Conservation (phyloP, 257 asterid species). For the Gynochthodes officinalis region DNA sequence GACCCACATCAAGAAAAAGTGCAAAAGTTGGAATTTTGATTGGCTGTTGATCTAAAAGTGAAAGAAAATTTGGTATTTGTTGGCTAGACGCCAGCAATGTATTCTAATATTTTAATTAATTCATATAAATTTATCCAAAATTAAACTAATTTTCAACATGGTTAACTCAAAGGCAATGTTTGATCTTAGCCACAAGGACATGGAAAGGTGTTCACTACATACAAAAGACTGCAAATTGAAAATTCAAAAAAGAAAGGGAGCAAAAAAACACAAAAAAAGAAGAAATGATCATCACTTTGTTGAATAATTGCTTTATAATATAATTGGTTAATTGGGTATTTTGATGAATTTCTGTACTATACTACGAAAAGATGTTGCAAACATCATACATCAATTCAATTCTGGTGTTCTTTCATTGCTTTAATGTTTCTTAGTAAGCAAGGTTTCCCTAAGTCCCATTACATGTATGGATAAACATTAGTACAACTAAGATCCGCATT, state of each 20-base stretch:
- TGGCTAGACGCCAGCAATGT: neutral
- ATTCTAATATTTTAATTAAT: neutral
- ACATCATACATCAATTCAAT: constrained; percentile 14
- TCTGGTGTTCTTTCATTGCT: neutral
- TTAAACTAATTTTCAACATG: neutral
- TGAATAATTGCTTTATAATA: neutral
- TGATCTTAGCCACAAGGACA: constrained; percentile 16
- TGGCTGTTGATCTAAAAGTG: constrained; percentile 13
- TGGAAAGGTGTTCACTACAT: constrained; percentile 7
- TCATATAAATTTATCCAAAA: no score
- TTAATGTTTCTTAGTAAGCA: constrained; percentile 25
- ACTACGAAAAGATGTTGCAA: constrained; percentile 6
- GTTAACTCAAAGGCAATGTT: constrained; percentile 10
- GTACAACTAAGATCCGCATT: neutral
- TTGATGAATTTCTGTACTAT: constrained; percentile 6
- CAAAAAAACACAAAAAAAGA: no score
- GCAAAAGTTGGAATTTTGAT: neutral
- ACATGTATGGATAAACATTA: constrained; percentile 11
- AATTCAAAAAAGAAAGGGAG: neutral
- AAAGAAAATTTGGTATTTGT: neutral
- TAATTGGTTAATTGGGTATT: neutral
- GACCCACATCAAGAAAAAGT: neutral
- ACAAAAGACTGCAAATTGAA: neutral
- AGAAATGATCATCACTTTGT: neutral
- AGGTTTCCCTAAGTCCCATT: neutral